Base-by-base conservation (phyloP, 2,329 filamentous ascomycete genomes). In the Chaetomiaceae sp. region DNA sequence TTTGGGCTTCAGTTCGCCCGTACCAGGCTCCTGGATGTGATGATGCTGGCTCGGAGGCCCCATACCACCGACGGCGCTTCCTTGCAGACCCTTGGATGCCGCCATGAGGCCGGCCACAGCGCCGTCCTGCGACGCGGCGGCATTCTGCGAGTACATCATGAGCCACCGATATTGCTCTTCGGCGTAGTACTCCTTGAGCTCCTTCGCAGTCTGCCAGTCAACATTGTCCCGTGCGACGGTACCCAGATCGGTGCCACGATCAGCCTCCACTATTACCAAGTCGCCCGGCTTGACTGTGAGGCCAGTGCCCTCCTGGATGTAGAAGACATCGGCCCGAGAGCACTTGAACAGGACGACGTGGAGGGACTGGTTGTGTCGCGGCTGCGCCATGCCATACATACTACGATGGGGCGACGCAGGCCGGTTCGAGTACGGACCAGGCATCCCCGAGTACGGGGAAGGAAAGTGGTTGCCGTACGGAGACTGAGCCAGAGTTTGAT, bases 111-210 rank as follows among this genome's bases (percentile, higher is more conserved):
- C 81, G 42, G 76, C 75, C 29, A 77, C 75, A 6, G 76, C 69
- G 19, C 78, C 75, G 51, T 83, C 81, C 46, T 81, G 74, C 18
- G 74, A 76, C 18, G 74, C 76, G 29, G 76, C 77, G 7, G 79
- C 87, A 61, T 81, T 86, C 63, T 89, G 84, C 1, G 89, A 95
- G 65, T 96, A 98, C 86, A 97, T 93, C 86, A 97, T 95, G 43
- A 98, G 76, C 88, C 91, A 97, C 60, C 89, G 90, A 69, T 95
- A 96, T 64, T 98, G 93, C 63, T 97, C 89, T 63, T 96, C 88
- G 2, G 86, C 86, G 56, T 91, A 94, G 57, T 93, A 84, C 58
- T 94, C 88, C 65, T 96, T 95, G 55, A 89, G 71, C 38, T 93
- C 85, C 60, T 93, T 90, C 8, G 93, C 93, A 42, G 84, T 80